Percentiles rank a stretch among this genome's conserved stretches.
These are phyloP conservation scores for Leccinum variicolor DNA, from an alignment of 768 basidiomycete genomes.

Conservation along the genomic window DNA sequence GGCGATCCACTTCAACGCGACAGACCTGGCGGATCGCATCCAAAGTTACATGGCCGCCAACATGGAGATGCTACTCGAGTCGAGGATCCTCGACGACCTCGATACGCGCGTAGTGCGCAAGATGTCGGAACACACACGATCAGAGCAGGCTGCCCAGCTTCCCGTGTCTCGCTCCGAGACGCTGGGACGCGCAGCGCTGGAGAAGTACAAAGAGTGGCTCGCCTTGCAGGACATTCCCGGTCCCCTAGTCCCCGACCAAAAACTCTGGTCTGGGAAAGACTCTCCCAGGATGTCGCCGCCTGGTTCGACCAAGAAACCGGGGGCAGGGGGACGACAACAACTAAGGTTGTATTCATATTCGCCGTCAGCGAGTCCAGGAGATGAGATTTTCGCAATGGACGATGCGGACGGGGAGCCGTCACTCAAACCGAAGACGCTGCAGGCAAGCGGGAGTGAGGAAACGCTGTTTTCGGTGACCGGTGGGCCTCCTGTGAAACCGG, in stretches of 20 bases:
- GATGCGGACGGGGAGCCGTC: constrained; percentile 48
- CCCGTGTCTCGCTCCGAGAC: constrained; percentile 59
- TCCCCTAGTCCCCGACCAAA: constrained; percentile 41
- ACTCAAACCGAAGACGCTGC: constrained; percentile 18
- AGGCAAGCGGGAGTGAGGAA: constrained; percentile 6
- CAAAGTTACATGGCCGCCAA: constrained; percentile 80
- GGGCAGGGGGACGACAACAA: background rate
- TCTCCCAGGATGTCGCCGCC: constrained; percentile 33
- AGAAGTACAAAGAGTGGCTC: constrained; percentile 69
- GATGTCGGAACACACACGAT: constrained; percentile 55
- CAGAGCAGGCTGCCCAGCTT: constrained; percentile 61
- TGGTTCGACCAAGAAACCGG: constrained; percentile 14
- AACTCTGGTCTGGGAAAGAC: constrained; percentile 21
- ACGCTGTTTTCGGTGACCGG: background rate
- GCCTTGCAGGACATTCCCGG: constrained; percentile 62
- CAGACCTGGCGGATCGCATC: constrained; percentile 62
- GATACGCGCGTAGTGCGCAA: constrained; percentile 60
- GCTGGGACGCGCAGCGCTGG: constrained; percentile 53
- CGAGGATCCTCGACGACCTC: constrained; percentile 74
- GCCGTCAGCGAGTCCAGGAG: constrained; percentile 34
- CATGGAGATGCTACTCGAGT: constrained; percentile 84
- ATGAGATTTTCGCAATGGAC: constrained; percentile 87
- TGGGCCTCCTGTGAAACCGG: constrained; percentile 22
- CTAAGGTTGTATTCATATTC: constrained; percentile 5
- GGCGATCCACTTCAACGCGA: constrained; percentile 74